Conservation (phyloP, 2,329 filamentous ascomycete species). For the Cladosporium sp. region DNA sequence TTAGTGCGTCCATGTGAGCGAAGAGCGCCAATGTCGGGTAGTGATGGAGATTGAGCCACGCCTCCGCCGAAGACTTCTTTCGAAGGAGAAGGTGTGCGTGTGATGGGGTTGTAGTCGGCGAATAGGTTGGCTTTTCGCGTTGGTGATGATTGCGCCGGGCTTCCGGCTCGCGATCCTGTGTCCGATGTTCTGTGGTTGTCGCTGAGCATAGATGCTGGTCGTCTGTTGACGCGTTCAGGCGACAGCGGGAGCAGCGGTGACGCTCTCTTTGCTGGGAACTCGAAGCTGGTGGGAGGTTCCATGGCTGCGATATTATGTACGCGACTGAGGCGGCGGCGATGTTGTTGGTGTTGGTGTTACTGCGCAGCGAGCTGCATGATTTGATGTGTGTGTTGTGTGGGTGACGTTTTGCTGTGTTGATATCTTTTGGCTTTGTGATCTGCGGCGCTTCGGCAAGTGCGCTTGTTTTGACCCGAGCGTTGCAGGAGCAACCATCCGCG, state of each 20-base stretch:
- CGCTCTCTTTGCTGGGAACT: conserved; percentile 54
- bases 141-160: conserved; percentile 37
- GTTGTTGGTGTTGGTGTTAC: conserved; percentile 1
- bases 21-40: conserved; percentile 34
- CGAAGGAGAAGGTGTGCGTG: conserved; percentile 17
- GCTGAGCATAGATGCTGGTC: conserved; percentile 37
- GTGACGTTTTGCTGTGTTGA: conserved; percentile 7
- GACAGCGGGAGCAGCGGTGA: conserved; percentile 60
- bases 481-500: neutral
- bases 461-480: conserved; percentile 4
- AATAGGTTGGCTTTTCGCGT: conserved; percentile 33
- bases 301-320: conserved; percentile 28
- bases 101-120: conserved; percentile 31
- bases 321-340: neutral
- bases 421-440: conserved; percentile 1
- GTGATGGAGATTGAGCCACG: conserved; percentile 33
- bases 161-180: conserved; percentile 32
- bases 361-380: conserved; percentile 12
- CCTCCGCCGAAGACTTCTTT: conserved; percentile 24
- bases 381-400: neutral
- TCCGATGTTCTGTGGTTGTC: conserved; percentile 41
- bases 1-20: conserved; percentile 53
- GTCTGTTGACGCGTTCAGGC: conserved; percentile 62
- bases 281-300: conserved; percentile 47
- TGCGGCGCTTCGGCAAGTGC: neutral